Conservation (phyloP, 2,329 filamentous ascomycete species). For the Dactylellina drechsleri region DNA sequence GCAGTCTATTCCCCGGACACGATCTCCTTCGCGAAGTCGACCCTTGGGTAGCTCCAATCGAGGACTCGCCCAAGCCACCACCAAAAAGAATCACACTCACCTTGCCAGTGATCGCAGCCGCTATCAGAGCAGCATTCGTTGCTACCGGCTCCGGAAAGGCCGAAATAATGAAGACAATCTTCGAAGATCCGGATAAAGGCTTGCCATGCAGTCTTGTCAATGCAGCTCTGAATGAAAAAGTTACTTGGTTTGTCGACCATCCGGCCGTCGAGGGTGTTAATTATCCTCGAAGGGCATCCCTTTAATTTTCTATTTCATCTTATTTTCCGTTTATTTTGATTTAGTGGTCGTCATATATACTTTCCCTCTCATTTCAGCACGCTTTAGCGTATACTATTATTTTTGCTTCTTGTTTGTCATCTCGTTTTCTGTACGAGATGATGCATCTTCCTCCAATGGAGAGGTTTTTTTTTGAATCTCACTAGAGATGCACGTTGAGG, state of each 20-base stretch:
- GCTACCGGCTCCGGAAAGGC: constrained; percentile 90
- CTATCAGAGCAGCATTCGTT: constrained; percentile 86
- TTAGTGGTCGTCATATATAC: background rate
- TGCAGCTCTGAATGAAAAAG: constrained; percentile 80
- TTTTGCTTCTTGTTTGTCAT: constrained; percentile 14
- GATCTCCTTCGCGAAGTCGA: constrained; percentile 83
- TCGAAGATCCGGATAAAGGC: constrained; percentile 71
- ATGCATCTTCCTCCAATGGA: background rate
- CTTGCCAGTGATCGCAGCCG: constrained; percentile 87
- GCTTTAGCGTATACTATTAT: constrained; percentile 28
- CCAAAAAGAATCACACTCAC: constrained; percentile 90
- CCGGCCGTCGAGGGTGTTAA: constrained; percentile 84
- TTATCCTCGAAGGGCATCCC: constrained; percentile 78
- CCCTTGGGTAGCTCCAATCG: constrained; percentile 91
- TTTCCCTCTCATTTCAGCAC: constrained; percentile 14
- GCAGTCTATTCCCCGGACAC: constrained; percentile 93
- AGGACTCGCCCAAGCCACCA: constrained; percentile 94
- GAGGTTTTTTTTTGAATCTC: background rate
- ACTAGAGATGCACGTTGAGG: constrained; percentile 21
- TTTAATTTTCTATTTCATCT: constrained; percentile 62
- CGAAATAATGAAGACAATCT: constrained; percentile 90
- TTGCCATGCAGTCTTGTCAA: constrained; percentile 92
- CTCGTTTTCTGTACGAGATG: background rate
- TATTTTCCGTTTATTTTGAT: constrained; percentile 6
- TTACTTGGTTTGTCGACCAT: constrained; percentile 94